Conservation (phyloP, 805 yeast genomes). For the Pichia sporocuriosa region DNA sequence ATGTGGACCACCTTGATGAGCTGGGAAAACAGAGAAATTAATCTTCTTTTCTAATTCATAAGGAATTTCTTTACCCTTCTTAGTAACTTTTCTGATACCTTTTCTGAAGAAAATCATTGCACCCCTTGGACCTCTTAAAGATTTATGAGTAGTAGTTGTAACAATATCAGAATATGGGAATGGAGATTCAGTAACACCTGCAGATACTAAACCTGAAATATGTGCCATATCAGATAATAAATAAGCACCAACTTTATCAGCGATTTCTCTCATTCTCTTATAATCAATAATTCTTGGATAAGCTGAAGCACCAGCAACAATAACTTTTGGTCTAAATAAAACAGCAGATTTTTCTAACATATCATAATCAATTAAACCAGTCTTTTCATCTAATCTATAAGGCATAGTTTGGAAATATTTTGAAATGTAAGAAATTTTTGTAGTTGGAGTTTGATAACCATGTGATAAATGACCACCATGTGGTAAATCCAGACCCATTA, state of each 20-base stretch:
- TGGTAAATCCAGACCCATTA: slow-evolving; percentile 97
- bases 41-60: slow-evolving; percentile 88
- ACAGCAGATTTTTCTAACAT: slow-evolving; percentile 73
- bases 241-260: slow-evolving; percentile 91
- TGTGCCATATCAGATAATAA: slow-evolving; percentile 95
- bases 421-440: slow-evolving; percentile 86
- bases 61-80: slow-evolving; percentile 76
- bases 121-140: slow-evolving; percentile 98
- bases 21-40: slow-evolving; percentile 97
- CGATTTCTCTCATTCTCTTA: slow-evolving; percentile 81
- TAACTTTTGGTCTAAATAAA: slow-evolving; percentile 87
- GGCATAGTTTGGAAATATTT: slow-evolving; percentile 98
- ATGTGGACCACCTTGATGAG: slow-evolving; percentile 99
- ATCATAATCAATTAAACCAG: slow-evolving; percentile 92
- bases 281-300: slow-evolving; percentile 88
- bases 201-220: slow-evolving; percentile 92
- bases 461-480: slow-evolving; percentile 98
- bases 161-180: slow-evolving; percentile 92
- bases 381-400: slow-evolving; percentile 75
- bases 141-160: slow-evolving; percentile 96
- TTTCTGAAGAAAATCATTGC: slow-evolving; percentile 96
- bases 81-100: slow-evolving; percentile 78
- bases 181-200: slow-evolving; percentile 90
- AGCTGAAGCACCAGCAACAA: slow-evolving; percentile 97
- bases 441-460: slow-evolving; percentile 87